A percentile compares a stretch with the other conserved stretches of the same genome.
phyloP scores from a whole-genome alignment of 768 basidiomycete genomes.

The Kwoniella dendrophila region DNA sequence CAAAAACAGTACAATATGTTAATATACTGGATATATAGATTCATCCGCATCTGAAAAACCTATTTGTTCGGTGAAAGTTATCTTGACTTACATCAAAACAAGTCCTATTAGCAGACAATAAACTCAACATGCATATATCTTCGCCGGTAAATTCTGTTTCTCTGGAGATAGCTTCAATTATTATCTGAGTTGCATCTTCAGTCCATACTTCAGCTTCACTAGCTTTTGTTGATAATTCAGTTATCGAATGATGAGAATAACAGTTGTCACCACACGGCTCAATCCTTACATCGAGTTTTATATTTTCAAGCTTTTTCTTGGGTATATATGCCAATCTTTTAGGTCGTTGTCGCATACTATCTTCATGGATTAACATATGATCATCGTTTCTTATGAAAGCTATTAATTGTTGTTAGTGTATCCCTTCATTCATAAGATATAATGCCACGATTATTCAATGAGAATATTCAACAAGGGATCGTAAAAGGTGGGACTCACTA shows the following conservation, averaged over 20 bases:
- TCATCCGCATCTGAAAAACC: no score
- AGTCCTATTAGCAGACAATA: background rate
- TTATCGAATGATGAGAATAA: background rate
- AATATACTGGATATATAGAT: no score
- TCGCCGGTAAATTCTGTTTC: background rate
- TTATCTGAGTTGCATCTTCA: background rate
- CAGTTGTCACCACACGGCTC: conserved; percentile 2
- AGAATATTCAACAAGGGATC: background rate
- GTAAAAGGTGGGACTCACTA: conserved; percentile 5
- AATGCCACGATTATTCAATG: background rate
- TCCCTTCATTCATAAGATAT: no score
- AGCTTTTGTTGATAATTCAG: background rate
- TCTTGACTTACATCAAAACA: background rate
- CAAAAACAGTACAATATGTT: no score
- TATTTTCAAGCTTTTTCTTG: no score
- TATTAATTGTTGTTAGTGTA: no score
- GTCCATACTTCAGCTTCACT: background rate
- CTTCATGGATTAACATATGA: no score
- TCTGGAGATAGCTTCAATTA: background rate
- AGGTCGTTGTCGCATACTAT: no score
- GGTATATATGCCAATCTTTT: no score
- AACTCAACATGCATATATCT: conserved; percentile 3
- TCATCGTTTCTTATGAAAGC: no score
- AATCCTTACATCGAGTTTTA: no score
- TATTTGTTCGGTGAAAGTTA: no score